phyloP scores from a whole-genome alignment of 1,139 yeast genomes.

The Debaryomycetaceae sp. region DNA sequence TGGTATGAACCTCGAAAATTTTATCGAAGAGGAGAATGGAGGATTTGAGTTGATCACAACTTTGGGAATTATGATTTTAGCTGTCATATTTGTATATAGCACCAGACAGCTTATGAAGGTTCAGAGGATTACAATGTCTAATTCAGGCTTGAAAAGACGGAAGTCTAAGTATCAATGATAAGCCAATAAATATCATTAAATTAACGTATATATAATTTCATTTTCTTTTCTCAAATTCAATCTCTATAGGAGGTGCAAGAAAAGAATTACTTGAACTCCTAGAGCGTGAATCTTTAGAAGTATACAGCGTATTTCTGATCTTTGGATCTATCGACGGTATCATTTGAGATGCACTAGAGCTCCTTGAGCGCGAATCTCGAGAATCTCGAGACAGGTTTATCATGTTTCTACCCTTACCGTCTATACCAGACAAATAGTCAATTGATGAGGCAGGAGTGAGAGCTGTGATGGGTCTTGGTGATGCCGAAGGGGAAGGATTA shows the following conservation, averaged over 20 bases:
- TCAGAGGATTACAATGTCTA: constrained; percentile 43
- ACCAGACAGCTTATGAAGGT: constrained; percentile 29
- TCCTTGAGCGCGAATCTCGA: constrained; percentile 7
- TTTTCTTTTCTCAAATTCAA: constrained; percentile 24
- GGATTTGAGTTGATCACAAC: constrained; percentile 36
- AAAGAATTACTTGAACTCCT: constrained; percentile 25
- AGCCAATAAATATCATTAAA: neutral
- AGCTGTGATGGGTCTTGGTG: constrained; percentile 19
- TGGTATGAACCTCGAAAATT: constrained; percentile 43
- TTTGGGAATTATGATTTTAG: constrained; percentile 24
- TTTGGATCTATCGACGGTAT: constrained; percentile 2
- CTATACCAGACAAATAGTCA: neutral
- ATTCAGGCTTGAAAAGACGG: constrained; percentile 10
- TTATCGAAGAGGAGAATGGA: constrained; percentile 31
- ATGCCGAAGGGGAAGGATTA: constrained; percentile 36
- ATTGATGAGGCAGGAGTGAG: neutral
- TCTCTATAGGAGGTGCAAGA: constrained; percentile 26
- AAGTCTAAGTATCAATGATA: neutral
- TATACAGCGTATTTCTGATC: constrained; percentile 8
- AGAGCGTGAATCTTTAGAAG: constrained; percentile 6
- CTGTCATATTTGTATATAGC: constrained; percentile 24
- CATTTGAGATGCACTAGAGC: constrained; percentile 5
- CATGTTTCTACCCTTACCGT: neutral
- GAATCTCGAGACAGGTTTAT: neutral
- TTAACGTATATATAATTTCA: neutral